These are phyloP conservation scores for Agrocybe praecox DNA, from an alignment of 768 basidiomycete genomes.

Conservation along the genomic window DNA sequence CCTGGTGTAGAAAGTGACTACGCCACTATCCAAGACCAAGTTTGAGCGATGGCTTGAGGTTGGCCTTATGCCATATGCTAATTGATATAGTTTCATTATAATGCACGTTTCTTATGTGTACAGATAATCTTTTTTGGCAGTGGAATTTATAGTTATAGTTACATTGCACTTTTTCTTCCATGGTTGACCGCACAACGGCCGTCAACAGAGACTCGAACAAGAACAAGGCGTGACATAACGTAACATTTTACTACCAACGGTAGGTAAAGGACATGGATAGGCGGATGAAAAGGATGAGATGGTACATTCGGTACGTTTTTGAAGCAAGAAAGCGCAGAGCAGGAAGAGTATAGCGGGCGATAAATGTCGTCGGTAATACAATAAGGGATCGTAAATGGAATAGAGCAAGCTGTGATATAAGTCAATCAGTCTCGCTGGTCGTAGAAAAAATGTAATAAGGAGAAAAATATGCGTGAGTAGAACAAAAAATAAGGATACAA, in stretches of 20 bases:
- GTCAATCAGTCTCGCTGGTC: neutral
- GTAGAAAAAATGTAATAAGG: conserved; percentile 7
- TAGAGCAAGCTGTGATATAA: neutral
- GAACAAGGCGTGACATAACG: conserved; percentile 11
- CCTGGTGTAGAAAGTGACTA: conserved; percentile 97
- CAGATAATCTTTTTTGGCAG: conserved; percentile 10
- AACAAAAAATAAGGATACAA: conserved; percentile 20
- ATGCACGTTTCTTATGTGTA: conserved; percentile 6
- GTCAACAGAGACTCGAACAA: conserved; percentile 9
- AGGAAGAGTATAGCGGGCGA: conserved; percentile 14
- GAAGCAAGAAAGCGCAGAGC: conserved; percentile 17
- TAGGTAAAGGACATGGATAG: conserved; percentile 9
- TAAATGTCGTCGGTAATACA: conserved; percentile 8
- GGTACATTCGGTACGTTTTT: conserved; percentile 25
- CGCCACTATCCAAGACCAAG: conserved; percentile 70
- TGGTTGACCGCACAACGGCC: conserved; percentile 11
- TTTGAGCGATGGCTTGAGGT: conserved; percentile 37
- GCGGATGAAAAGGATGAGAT: conserved; percentile 15
- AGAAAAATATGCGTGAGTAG: conserved; percentile 9
- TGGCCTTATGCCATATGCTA: neutral
- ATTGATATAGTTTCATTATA: conserved; percentile 16
- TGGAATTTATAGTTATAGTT: conserved; percentile 10
- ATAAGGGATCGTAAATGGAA: conserved; percentile 1
- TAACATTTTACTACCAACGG: conserved; percentile 3
- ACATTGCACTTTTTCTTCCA: conserved; percentile 14